Base-by-base conservation (phyloP, 2,329 filamentous ascomycete genomes). In the Reticulascus tulasneorum region DNA sequence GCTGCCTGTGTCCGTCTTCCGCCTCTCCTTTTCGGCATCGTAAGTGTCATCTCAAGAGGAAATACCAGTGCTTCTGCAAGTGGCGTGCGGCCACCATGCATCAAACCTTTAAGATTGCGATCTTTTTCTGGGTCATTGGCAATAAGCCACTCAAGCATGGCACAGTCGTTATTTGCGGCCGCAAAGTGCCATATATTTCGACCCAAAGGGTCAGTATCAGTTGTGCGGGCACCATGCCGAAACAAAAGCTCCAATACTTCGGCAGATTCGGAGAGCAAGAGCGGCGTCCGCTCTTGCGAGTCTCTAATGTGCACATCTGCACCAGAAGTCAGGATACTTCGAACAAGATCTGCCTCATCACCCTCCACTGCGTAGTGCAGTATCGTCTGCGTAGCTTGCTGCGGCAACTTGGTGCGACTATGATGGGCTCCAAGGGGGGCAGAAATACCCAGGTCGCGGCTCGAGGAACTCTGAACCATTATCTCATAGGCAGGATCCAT, bases 171-270 rank as follows among this genome's bases (percentile, higher is more conserved):
- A 3, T 57, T 59, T 7, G 55, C 53, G 1, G 60, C 61, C 3
- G 52, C 53, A 9, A 55, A 51, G 36, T 66, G 62, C 62, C 63
- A 66, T 9, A 65, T 53, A 19, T 52, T 66, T 19, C 55, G 53
- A 1, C 57, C 58, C 3, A 48, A 37, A 1, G 48, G 32, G 29
- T 65, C 61, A 3, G 38, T 42, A 4, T 53, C 52, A 5, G 48
- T 51, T 2, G 60, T 63, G 7, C 45, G 34, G 1, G 50, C 53
- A 0, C 47, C 46, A 13, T 56, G 37, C 9, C 40, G 19, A 11
- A 61, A 46, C 3, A 65, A 42, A 11, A 48, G 44, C 1, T 42
- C 33, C 9, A 65, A 40, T 6, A 52, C 47, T 2, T 33, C 19
- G 0, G 45, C 33, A 3, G 48, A 45, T 24, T 64, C 62, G 9